Evolutionary conservation across 305 asterid genomes (phyloP), one percentile per base, ranked within the genome.

Genomic region (Caryopteris hybrid): DNA sequence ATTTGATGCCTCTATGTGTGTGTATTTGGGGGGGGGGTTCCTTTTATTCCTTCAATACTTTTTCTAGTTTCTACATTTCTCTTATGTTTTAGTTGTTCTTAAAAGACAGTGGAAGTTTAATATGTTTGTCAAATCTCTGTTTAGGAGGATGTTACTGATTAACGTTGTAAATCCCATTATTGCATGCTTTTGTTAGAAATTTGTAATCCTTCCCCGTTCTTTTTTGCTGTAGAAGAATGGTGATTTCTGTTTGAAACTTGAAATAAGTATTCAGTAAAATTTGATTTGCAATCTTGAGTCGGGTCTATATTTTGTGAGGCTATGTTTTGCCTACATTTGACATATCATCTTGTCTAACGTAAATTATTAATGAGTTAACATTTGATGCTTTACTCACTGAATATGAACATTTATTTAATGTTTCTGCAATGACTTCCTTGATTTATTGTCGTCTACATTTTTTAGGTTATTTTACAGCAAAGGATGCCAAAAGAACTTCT

Each of bases 401-500:
- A 54, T 69, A 45, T 51, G 74, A 68, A 63, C 20, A 34, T 29
- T 39, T 31, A 11, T 53, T 13, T 68, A n/a, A 50, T 68, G 18
- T 69, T 47, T 21, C n/a, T 33, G 27, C 13, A 33, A 23, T 67
- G 46, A 61, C 74, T 56, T 29, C 25, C 42, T 64, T 41, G 29
- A 34, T 58, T 41, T 63, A 22, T 62, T 66, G 33, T 38, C 16
- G 45, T 66, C 61, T 36, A 69, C 36, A 46, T 46, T 74, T 57
- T 74, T 80, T 80, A 95, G 99, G 99, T 92, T 73, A 92, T 95
- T 76, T 79, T 86, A 70, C 98, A 92, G 83, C 97, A 89, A 78
- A 81, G 96, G 76, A 91, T 95, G 98, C 99, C 99, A 31, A 95
- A 95, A 78, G 99, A 95, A 80, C 98, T 95, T 64, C 89, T 95